Base-by-base conservation (phyloP, 192 early-diverging fungal species). In the Mortierella alpina region DNA sequence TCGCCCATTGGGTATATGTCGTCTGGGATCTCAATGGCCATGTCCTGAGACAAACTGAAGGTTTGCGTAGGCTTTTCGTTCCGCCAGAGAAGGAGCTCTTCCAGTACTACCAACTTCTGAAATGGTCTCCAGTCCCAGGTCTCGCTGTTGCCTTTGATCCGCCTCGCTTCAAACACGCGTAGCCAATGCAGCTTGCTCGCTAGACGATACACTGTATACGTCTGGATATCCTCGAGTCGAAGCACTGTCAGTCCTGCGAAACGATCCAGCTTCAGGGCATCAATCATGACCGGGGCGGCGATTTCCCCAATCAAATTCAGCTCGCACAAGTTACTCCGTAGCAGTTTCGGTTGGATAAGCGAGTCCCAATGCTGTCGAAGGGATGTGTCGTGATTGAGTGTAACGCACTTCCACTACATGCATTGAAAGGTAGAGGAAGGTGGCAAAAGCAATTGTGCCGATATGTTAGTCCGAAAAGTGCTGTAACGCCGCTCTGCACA, bases 81-180 rank as follows among this genome's bases (percentile, higher is more conserved):
- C 50, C 66, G 51, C 73, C 73, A 75, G 22, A 75, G 73, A 8
- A 75, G n/a, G 2, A 75, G 46, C 51, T 75, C 73, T 15, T 75
- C 73, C 12, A 75, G 22, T 13, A 42, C 7, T 12, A 1, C 52
- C 14, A 75, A 40, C 1, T 66, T 66, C 31, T 53, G 58, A 50
- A 75, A 75, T 15, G 73, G 73, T 14, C 65, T 48, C 73, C 73
- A 75, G 39, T 75, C 73, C 73, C 73, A 75, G 17, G 4, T 63
- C 2, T 75, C 73, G 39, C 73, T 68, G 48, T 52, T 57, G 8
- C 73, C 73, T 20, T 68, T 75, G 59, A 75, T 75, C 52, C 15
- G 67, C 45, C 73, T 22, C 5, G 73, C 73, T 40, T 75, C 73
- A 61, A 75, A 75, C 22, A 75, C 59, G 23, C 42, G 17, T 7